Evolutionary conservation across 768 basidiomycete genomes (phyloP).

Genomic region (Serendipita sp.): DNA sequence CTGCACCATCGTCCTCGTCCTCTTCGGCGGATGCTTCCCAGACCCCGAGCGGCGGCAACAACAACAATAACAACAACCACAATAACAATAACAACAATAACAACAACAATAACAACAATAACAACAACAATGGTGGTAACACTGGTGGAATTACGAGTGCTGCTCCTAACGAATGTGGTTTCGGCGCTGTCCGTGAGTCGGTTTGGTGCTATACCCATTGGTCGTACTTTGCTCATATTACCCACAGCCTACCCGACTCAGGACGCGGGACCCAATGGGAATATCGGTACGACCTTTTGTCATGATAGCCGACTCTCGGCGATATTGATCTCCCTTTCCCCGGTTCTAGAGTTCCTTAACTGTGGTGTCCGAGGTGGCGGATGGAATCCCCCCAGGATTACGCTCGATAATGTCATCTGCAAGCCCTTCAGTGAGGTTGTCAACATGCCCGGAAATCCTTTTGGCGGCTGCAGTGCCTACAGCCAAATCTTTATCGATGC

Average conservation of each 20-base stretch:
- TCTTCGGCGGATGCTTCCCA: not conserved
- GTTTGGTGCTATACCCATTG: not conserved
- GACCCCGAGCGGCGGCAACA: not conserved
- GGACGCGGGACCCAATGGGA: not conserved
- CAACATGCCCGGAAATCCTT: slow-evolving; percentile 34
- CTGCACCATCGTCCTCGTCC: not conserved
- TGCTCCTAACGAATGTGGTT: not conserved
- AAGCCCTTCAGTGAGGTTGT: slow-evolving; percentile 23
- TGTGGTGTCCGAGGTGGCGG: slow-evolving; percentile 41
- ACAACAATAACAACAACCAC: slow-evolving; percentile 1
- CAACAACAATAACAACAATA: not conserved
- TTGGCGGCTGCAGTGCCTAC: slow-evolving; percentile 39
- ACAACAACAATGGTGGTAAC: not conserved
- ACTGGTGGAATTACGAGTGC: not conserved
- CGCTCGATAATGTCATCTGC: not conserved
- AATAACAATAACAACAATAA: not conserved
- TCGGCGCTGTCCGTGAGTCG: not conserved
- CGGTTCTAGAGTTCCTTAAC: slow-evolving; percentile 43
- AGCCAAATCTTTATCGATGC: slow-evolving; percentile 34
- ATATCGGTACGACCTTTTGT: not conserved
- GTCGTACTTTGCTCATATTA: not conserved
- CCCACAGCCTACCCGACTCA: not conserved
- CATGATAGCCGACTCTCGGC: not conserved
- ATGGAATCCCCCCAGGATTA: not conserved
- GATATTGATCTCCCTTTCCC: not conserved